Conservation (phyloP, 306 rosid genomes). For the Quercus engelmannii region DNA sequence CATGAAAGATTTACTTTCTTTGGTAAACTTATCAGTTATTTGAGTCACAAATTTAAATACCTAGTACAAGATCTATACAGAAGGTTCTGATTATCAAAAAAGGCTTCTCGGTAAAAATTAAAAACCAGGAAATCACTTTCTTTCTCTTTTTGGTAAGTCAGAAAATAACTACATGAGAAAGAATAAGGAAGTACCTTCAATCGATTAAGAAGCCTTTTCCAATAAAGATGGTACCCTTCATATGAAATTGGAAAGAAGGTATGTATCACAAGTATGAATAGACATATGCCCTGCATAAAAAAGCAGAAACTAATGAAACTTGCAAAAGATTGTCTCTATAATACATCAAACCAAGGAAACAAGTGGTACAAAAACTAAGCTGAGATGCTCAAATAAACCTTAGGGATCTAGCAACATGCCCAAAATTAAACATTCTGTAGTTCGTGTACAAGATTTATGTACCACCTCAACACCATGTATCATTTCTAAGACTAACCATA, state of each 20-base stretch:
- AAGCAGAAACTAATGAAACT: slow-evolving; percentile 4
- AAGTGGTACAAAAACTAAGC: slow-evolving; percentile 5
- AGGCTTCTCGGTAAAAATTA: not conserved
- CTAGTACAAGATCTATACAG: not conserved
- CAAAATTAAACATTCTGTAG: not conserved
- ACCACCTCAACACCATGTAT: not conserved
- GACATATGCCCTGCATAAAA: slow-evolving; percentile 62
- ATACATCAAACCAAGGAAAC: slow-evolving; percentile 11
- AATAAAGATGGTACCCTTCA: slow-evolving; percentile 64
- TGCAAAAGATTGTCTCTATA: not conserved
- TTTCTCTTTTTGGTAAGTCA: not conserved
- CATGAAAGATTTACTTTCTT: not conserved
- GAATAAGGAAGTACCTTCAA: slow-evolving; percentile 62
- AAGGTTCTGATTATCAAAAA: not conserved
- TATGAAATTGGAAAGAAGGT: slow-evolving; percentile 70
- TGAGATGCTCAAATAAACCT: slow-evolving; percentile 6
- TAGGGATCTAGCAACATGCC: slow-evolving; percentile 11
- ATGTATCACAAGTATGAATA: slow-evolving; percentile 59
- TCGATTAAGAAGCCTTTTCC: slow-evolving; percentile 55
- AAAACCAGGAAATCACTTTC: not conserved
- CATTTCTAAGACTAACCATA: not conserved
- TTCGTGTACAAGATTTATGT: slow-evolving; percentile 1
- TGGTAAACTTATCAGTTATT: not conserved
- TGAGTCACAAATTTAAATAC: not conserved
- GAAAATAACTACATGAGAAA: slow-evolving; percentile 6